phyloP scores from a whole-genome alignment of 352 stramenopile species.

The Phytophthora uliginosa region DNA sequence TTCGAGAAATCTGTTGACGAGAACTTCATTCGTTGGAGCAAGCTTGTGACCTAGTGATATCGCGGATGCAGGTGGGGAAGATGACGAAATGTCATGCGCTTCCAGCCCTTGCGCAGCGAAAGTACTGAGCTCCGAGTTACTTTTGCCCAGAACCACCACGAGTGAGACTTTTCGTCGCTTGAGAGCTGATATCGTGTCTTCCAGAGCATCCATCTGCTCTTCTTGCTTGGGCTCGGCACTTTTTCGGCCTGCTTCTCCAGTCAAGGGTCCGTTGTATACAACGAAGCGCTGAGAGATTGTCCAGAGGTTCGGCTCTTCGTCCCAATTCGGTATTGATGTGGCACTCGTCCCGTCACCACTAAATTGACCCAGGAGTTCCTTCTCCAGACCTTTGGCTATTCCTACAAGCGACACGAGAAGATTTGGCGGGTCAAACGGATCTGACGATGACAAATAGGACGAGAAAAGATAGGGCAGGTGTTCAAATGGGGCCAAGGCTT shows the following conservation, averaged over 20 bases:
- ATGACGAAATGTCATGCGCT: conserved; percentile 25
- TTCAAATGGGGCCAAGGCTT: conserved; percentile 65
- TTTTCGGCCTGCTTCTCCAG: background rate
- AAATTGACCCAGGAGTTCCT: conserved; percentile 17
- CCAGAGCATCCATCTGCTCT: background rate
- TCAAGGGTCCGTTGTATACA: conserved; percentile 11
- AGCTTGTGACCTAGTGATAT: conserved; percentile 1
- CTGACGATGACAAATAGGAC: conserved; percentile 28
- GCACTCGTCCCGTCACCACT: background rate
- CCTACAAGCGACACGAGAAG: conserved; percentile 38
- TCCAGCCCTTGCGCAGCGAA: conserved; percentile 27
- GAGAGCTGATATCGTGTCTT: conserved; percentile 23
- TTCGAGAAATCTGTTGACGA: conserved; percentile 90
- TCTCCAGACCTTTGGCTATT: conserved; percentile 45
- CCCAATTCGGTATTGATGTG: conserved; percentile 1
- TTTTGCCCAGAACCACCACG: conserved; percentile 25
- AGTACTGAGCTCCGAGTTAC: conserved; percentile 7
- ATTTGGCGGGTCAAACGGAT: conserved; percentile 35
- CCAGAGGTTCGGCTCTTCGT: conserved; percentile 23
- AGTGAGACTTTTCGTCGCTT: conserved; percentile 40
- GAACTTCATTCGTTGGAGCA: conserved; percentile 48
- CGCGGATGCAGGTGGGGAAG: background rate
- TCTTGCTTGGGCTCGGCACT: conserved; percentile 7
- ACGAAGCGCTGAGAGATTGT: conserved; percentile 36
- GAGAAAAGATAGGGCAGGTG: conserved; percentile 58